Conservation (phyloP, 2,329 filamentous ascomycete species). For the Fusarium succisae region DNA sequence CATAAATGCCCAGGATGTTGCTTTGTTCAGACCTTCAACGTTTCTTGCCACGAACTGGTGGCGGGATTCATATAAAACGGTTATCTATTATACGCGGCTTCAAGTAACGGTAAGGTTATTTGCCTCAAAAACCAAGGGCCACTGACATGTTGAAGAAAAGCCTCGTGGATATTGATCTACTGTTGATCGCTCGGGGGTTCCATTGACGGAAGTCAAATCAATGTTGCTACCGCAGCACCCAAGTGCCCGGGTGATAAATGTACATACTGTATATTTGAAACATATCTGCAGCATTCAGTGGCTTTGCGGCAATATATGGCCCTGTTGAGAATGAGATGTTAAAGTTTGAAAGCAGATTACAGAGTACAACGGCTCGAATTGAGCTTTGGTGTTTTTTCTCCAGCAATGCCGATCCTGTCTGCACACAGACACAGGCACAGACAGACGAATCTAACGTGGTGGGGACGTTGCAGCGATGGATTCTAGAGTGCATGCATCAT, state of each 20-base stretch:
- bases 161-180: conserved; percentile 3
- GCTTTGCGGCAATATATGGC: not conserved
- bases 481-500: conserved; percentile 25
- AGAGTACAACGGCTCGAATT: not conserved
- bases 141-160: conserved; percentile 1
- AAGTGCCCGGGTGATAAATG: not conserved
- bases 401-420: not conserved
- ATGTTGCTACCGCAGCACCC: conserved; percentile 2
- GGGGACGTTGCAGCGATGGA: not conserved
- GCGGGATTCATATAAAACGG: not conserved
- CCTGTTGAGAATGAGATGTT: not conserved
- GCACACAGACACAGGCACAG: not conserved
- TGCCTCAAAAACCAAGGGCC: conserved; percentile 3
- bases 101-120: not conserved
- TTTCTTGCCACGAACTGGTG: conserved; percentile 22
- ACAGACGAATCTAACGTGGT: not conserved
- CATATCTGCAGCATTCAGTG: conserved; percentile 7
- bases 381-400: not conserved
- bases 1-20: not conserved
- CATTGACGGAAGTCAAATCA: conserved; percentile 5
- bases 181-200: not conserved
- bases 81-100: not conserved
- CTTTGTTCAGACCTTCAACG: not conserved
- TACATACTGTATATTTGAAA: conserved; percentile 19
- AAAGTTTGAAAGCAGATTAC: conserved; percentile 3